These are phyloP conservation scores for Aspergillus cavernicola DNA, from an alignment of 495 filamentous ascomycete species.

Conservation along the genomic window DNA sequence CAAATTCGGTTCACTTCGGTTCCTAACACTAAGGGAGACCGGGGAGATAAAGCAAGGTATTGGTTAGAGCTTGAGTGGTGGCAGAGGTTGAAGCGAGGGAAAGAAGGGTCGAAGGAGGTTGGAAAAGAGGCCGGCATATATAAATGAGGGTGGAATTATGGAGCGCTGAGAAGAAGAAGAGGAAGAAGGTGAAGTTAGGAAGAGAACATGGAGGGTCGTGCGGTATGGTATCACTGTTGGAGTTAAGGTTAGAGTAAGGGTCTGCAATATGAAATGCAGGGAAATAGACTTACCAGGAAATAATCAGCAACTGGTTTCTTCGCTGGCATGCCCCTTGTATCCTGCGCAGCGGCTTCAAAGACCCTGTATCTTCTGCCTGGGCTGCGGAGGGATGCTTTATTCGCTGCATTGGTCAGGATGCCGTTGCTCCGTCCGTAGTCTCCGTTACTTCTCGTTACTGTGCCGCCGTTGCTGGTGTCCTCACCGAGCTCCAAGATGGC, in stretches of 20 bases:
- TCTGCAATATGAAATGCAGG: too few species aligned
- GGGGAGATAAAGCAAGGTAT: not conserved
- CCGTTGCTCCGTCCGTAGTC: slow-evolving; percentile 62
- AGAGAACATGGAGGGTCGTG: not conserved
- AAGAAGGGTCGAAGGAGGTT: not conserved
- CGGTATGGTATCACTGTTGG: slow-evolving; percentile 21
- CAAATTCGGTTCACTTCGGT: not conserved
- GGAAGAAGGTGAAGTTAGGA: not conserved
- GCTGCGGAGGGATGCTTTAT: slow-evolving; percentile 51
- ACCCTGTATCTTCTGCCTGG: slow-evolving; percentile 91
- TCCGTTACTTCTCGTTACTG: slow-evolving; percentile 74
- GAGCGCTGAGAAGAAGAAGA: not conserved
- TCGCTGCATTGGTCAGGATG: slow-evolving; percentile 25
- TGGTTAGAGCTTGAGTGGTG: not conserved
- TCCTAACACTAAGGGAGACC: too few species aligned
- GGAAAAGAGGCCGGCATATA: slow-evolving; percentile 13
- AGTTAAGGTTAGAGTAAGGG: not conserved
- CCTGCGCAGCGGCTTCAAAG: slow-evolving; percentile 95
- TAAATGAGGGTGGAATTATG: slow-evolving; percentile 5
- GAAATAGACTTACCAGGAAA: slow-evolving; percentile 64
- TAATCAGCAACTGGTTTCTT: slow-evolving; percentile 99
- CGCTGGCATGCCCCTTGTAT: slow-evolving; percentile 94
- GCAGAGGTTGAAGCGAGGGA: not conserved
- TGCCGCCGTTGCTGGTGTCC: slow-evolving; percentile 72
- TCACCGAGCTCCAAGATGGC: slow-evolving; percentile 91